Percentiles rank a stretch among this genome's conserved stretches.
These are phyloP conservation scores for Zasmidium angulare DNA, from an alignment of 2,329 filamentous ascomycete species.

Conservation along the genomic window DNA sequence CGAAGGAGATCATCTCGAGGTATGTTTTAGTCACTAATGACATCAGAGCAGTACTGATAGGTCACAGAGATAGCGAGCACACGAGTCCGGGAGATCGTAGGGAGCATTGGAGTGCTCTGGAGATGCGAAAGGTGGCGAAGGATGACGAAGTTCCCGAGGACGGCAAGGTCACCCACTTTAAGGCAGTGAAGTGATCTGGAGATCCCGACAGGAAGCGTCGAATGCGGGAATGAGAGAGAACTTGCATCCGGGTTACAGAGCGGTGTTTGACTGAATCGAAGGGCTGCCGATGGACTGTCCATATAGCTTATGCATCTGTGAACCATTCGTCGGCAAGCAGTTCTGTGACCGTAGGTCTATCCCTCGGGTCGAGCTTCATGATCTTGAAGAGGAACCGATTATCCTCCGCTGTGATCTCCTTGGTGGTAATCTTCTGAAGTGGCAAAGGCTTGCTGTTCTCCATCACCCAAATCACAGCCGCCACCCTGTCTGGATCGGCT, in stretches of 20 bases:
- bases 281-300: too few species aligned
- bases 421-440: conserved; percentile 24
- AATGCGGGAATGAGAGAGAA: background rate
- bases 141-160: background rate
- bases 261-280: too few species aligned
- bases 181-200: background rate
- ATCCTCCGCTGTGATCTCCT: conserved; percentile 35
- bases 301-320: background rate
- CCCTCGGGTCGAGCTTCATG: conserved; percentile 47
- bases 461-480: conserved; percentile 6
- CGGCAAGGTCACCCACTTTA: background rate
- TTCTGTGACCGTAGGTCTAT: conserved; percentile 41
- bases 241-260: too few species aligned
- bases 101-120: background rate
- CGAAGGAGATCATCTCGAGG: background rate
- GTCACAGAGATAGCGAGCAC: background rate
- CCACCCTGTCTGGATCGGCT: conserved; percentile 17
- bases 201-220: too few species aligned
- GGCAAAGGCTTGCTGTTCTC: conserved; percentile 13
- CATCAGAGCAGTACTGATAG: background rate
- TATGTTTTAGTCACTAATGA: background rate
- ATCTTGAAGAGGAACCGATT: conserved; percentile 42
- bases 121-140: background rate
- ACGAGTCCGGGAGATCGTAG: background rate
- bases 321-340: conserved; percentile 43